These are phyloP conservation scores for Xylaria palmicola DNA, from an alignment of 495 filamentous ascomycete genomes.

Conservation along the genomic window DNA sequence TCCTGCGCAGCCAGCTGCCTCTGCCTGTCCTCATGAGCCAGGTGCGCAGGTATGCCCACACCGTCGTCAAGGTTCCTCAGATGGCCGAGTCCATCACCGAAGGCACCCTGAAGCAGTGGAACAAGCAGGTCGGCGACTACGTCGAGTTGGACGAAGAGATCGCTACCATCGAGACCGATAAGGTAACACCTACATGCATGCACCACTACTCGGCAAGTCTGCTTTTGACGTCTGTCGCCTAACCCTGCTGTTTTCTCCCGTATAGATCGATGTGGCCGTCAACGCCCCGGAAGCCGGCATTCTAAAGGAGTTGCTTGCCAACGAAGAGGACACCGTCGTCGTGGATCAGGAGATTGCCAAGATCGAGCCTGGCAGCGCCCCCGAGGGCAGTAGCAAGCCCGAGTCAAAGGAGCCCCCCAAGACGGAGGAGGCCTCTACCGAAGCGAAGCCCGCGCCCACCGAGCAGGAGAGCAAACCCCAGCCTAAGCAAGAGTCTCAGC, in stretches of 20 bases:
- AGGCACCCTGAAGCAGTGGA: slow-evolving; percentile 94
- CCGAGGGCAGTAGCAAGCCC: slow-evolving; percentile 52
- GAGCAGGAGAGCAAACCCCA: slow-evolving; percentile 45
- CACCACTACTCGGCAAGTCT: background rate
- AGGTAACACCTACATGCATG: slow-evolving; percentile 57
- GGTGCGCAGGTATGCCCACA: slow-evolving; percentile 65
- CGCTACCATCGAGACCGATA: slow-evolving; percentile 99
- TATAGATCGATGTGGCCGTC: slow-evolving; percentile 93
- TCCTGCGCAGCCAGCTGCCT: slow-evolving; percentile 25
- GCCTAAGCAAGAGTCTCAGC: slow-evolving; percentile 29
- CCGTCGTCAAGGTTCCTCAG: slow-evolving; percentile 86
- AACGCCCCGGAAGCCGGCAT: slow-evolving; percentile 91
- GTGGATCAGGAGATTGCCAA: slow-evolving; percentile 90
- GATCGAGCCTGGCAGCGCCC: slow-evolving; percentile 72
- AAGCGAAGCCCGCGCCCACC: slow-evolving; percentile 55
- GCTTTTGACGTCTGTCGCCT: background rate
- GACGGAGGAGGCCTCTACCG: slow-evolving; percentile 54
- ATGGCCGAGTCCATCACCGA: slow-evolving; percentile 99
- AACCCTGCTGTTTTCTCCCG: background rate
- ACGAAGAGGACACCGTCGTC: slow-evolving; percentile 92
- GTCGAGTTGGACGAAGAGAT: slow-evolving; percentile 97
- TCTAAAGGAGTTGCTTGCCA: slow-evolving; percentile 88
- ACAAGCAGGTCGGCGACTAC: slow-evolving; percentile 91
- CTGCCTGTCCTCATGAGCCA: slow-evolving; percentile 49
- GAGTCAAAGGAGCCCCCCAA: slow-evolving; percentile 60